Evolutionary conservation across 2,329 filamentous ascomycete species (phyloP).

Genomic region (Epichloe brachyelytri): DNA sequence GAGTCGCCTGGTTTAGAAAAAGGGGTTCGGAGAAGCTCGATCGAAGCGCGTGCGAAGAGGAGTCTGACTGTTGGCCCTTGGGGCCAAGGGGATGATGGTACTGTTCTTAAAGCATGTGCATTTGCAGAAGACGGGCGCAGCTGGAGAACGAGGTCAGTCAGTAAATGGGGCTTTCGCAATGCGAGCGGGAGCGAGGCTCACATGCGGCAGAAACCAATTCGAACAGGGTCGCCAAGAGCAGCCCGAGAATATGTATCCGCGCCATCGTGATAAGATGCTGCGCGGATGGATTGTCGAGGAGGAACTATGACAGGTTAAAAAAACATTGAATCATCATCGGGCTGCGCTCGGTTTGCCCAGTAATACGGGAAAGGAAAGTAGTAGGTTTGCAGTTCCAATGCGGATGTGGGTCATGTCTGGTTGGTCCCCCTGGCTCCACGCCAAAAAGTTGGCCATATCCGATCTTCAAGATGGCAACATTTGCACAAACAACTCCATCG

Average conservation of each 20-base stretch:
- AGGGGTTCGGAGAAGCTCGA: slow-evolving; percentile 11
- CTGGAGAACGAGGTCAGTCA: slow-evolving; percentile 20
- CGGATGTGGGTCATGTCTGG: slow-evolving; percentile 3
- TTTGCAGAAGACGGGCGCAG: slow-evolving; percentile 54
- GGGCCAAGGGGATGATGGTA: slow-evolving; percentile 51
- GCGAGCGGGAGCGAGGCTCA: slow-evolving; percentile 16
- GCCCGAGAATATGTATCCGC: slow-evolving; percentile 23
- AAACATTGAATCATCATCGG: too few relatives aligned
- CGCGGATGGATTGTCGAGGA: neutral
- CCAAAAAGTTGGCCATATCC: slow-evolving; percentile 8
- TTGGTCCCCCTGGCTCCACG: slow-evolving; percentile 11
- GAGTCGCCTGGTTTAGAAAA: slow-evolving; percentile 9
- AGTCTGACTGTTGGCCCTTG: slow-evolving; percentile 17
- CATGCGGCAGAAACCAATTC: slow-evolving; percentile 28
- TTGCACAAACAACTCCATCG: neutral
- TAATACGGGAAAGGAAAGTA: too few relatives aligned
- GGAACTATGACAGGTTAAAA: neutral
- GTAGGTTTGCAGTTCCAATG: too few relatives aligned
- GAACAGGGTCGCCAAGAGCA: slow-evolving; percentile 24
- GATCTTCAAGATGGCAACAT: neutral
- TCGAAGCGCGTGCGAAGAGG: slow-evolving; percentile 13
- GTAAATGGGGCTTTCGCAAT: slow-evolving; percentile 5
- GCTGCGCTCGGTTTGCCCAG: too few relatives aligned
- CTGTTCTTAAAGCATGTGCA: slow-evolving; percentile 59
- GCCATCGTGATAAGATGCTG: slow-evolving; percentile 20